Evolutionary conservation across 352 stramenopile species (phyloP), one percentile per base, ranked within the genome.

Genomic region (Pythium vanterpoolii): DNA sequence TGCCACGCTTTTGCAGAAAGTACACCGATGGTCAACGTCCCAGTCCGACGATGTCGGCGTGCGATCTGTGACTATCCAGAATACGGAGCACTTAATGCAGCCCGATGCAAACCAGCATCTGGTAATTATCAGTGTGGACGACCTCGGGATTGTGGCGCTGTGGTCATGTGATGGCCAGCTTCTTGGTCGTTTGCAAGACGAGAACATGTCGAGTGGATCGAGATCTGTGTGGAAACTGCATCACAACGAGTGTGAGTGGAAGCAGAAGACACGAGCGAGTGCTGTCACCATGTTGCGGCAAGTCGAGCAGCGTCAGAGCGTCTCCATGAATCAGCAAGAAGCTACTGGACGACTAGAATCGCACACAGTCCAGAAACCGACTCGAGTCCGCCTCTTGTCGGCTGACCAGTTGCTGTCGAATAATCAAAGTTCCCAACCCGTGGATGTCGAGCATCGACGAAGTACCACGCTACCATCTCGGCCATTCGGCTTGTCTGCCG

Each of bases 121-220:
- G 1, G 24, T 79, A 16, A 33, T 83, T 11, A 40, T 62, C 16
- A 68, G 71, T 24, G 42, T 72, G 5, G 63, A 59, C 6, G 69
- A 80, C 18, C 69, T 71, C 19, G 72, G 73, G 2, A 23, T 28
- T 5, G 62, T 72, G 13, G 70, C 68, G 0, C 56, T 86, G 9
- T 84, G 75, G 64, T 72, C 68, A 1, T 33, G 70, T 2, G 60
- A 72, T 0, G 74, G 74, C 2, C 40, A 69, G n/a, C 55, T 67
- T 16, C 45, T 81, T 0, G 72, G 74, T 9, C 51, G 42, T 31
- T 44, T 86, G 13, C 26, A 23, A 18, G 39, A 27, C n/a, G 57
- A 30, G 14, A 13, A 4, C 19, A 8, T 23, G 0, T 10, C 8
- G 9, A 21, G 6, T 44, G 14, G 10, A 18, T 9, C 24, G 18